phyloP scores from a whole-genome alignment of 306 rosid genomes.

The Macrotyloma uniflorum region DNA sequence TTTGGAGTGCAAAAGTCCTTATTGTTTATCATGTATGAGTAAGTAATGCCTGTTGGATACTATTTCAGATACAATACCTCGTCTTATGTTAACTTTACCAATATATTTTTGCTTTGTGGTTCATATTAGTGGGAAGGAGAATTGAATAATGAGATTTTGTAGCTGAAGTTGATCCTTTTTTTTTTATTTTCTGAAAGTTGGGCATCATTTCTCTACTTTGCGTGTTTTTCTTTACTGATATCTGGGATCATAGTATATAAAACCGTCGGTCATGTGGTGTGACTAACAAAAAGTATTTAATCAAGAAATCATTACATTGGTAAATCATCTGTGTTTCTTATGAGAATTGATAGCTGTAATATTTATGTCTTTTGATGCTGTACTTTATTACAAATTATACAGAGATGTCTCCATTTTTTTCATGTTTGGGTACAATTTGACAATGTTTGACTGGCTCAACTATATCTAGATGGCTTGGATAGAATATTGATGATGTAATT shows the following conservation, averaged over 20 bases:
- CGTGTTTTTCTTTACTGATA: not conserved
- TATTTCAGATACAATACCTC: not conserved
- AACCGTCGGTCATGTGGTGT: not conserved
- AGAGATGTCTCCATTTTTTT: constrained; percentile 1
- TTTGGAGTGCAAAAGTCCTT: not conserved
- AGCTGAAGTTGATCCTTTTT: not conserved
- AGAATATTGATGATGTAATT: not conserved
- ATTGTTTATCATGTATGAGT: not conserved
- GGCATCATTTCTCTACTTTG: not conserved
- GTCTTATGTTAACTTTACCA: not conserved
- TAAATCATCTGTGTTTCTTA: not conserved
- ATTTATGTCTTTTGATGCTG: not conserved
- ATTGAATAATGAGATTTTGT: not conserved
- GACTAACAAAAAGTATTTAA: not conserved
- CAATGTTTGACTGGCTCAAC: not conserved
- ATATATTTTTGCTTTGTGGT: not conserved
- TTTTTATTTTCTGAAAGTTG: not conserved
- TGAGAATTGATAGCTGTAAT: constrained; percentile 2
- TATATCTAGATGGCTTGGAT: not conserved
- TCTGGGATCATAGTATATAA: not conserved
- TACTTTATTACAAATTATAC: not conserved
- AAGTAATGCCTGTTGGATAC: not conserved
- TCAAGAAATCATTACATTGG: not conserved
- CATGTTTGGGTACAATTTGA: not conserved
- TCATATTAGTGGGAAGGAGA: not conserved